These are phyloP conservation scores for Paecilomyces niveus DNA, from an alignment of 2,329 filamentous ascomycete species.

Conservation along the genomic window DNA sequence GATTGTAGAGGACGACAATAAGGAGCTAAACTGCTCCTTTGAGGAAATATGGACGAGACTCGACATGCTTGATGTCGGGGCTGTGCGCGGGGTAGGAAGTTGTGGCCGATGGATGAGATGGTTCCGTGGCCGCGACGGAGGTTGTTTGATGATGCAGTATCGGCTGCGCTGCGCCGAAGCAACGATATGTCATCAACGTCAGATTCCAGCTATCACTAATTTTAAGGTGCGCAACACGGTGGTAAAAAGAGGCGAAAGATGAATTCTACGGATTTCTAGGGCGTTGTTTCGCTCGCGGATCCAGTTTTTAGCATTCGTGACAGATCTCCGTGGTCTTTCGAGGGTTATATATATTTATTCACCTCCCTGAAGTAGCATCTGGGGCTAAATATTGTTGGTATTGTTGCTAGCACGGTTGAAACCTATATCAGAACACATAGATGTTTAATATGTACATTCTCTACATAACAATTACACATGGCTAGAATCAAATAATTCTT, in stretches of 20 bases:
- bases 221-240: background rate
- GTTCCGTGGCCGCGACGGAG: background rate
- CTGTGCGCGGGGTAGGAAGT: conserved; percentile 10
- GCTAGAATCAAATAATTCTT: too few relatives aligned
- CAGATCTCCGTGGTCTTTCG: background rate
- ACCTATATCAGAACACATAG: too few relatives aligned
- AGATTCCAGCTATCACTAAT: background rate
- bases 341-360: background rate
- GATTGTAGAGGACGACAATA: conserved; percentile 66
- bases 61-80: conserved; percentile 29
- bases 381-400: too few relatives aligned
- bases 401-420: too few relatives aligned
- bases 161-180: background rate
- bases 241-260: background rate
- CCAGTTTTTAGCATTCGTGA: background rate
- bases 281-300: background rate
- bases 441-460: too few relatives aligned
- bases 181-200: background rate
- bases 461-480: too few relatives aligned
- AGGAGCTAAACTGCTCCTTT: conserved; percentile 56
- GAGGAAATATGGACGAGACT: conserved; percentile 52
- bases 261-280: background rate
- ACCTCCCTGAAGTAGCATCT: too few relatives aligned
- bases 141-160: background rate
- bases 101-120: conserved; percentile 3